Percentiles rank a stretch among this genome's conserved stretches.
Evolutionary conservation across 148 eudicot genomes (phyloP).

Genomic region (Silene uniflora): DNA sequence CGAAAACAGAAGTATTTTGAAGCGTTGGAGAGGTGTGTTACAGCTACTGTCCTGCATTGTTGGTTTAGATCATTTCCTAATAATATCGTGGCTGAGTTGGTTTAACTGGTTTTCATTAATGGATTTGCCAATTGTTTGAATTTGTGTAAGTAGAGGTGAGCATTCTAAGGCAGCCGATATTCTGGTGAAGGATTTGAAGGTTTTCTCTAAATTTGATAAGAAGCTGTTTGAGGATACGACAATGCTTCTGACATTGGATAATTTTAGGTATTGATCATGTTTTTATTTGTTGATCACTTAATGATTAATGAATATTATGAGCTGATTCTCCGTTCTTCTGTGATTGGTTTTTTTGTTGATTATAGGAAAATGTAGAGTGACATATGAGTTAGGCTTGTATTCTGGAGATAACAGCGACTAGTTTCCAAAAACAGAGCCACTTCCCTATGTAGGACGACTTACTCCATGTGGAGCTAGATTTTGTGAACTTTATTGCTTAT

Average conservation of each 20-base stretch:
- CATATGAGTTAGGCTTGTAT: too few species aligned
- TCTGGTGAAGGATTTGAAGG: slow-evolving; percentile 74
- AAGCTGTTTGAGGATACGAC: slow-evolving; percentile 68
- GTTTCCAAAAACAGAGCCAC: too few species aligned
- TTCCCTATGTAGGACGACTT: too few species aligned
- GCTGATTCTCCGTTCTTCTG: too few species aligned
- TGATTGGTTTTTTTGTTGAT: too few species aligned
- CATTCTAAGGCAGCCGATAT: slow-evolving; percentile 60
- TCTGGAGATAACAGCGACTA: neutral
- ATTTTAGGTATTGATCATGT: slow-evolving; percentile 47
- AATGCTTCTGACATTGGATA: slow-evolving; percentile 55
- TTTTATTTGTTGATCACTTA: neutral
- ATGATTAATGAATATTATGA: too few species aligned
- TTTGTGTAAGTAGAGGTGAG: slow-evolving; percentile 44
- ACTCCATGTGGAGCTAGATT: neutral
- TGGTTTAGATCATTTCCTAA: neutral
- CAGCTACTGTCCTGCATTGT: neutral
- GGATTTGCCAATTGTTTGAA: slow-evolving; percentile 13
- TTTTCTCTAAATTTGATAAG: slow-evolving; percentile 53
- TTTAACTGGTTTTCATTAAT: neutral
- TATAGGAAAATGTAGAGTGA: too few species aligned
- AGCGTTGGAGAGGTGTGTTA: slow-evolving; percentile 64
- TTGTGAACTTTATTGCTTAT: neutral
- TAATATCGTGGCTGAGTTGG: neutral
- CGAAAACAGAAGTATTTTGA: slow-evolving; percentile 74